Evolutionary conservation across 1,284 basidiomycete species (phyloP).

Genomic region (Lentinula novae-zelandiae): DNA sequence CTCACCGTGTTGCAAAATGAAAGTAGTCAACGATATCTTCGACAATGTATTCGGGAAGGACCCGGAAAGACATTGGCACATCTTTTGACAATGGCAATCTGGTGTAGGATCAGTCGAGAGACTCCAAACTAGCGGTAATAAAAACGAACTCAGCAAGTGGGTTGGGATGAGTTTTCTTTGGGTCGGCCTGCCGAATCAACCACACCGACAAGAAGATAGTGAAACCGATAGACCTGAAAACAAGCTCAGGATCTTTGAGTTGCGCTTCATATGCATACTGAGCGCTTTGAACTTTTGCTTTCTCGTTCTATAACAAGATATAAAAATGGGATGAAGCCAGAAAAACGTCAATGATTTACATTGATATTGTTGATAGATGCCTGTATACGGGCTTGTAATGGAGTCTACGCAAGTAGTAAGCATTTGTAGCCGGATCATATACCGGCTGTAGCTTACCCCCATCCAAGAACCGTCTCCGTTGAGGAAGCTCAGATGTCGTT

Average conservation of each 20-base stretch:
- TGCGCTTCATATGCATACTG: conserved; percentile 84
- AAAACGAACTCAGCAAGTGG: conserved; percentile 59
- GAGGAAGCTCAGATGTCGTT: conserved; percentile 74
- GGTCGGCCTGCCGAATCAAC: conserved; percentile 93
- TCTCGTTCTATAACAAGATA: conserved; percentile 46
- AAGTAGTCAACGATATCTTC: conserved; percentile 94
- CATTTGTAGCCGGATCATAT: background rate
- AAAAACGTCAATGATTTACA: conserved; percentile 32
- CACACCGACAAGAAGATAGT: conserved; percentile 91
- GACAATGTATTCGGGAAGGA: conserved; percentile 92
- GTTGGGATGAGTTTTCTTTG: conserved; percentile 75
- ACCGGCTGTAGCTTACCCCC: conserved; percentile 49
- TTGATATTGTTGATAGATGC: conserved; percentile 70
- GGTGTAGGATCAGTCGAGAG: background rate
- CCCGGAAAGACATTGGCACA: conserved; percentile 81
- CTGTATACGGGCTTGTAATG: conserved; percentile 66
- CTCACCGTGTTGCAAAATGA: conserved; percentile 79
- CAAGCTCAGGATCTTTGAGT: conserved; percentile 83
- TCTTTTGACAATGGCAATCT: conserved; percentile 86
- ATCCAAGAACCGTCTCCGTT: conserved; percentile 77
- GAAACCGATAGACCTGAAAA: conserved; percentile 80
- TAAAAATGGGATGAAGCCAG: background rate
- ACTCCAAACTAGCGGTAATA: background rate
- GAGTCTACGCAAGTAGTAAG: conserved; percentile 40
- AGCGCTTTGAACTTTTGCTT: conserved; percentile 63